phyloP scores from a whole-genome alignment of 768 basidiomycete genomes.

The Gautieria morchelliformis region DNA sequence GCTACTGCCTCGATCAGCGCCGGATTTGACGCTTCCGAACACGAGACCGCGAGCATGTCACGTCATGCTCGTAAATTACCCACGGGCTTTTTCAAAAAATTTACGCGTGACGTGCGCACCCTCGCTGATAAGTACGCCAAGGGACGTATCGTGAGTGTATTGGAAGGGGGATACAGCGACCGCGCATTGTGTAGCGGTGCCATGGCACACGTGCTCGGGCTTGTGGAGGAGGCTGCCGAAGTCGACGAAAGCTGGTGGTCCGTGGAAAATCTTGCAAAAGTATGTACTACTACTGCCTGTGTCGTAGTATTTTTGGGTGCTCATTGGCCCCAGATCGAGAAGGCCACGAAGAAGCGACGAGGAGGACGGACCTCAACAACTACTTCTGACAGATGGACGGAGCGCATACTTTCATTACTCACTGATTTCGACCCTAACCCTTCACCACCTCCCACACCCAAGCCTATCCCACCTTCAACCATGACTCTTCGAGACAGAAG shows the following conservation, averaged over 20 bases:
- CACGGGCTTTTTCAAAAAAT: constrained; percentile 73
- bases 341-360: constrained; percentile 50
- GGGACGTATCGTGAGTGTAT: constrained; percentile 74
- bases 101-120: constrained; percentile 57
- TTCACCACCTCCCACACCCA: constrained; percentile 12
- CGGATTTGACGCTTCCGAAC: constrained; percentile 92
- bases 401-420: constrained; percentile 43
- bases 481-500: constrained; percentile 42
- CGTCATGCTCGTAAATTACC: constrained; percentile 88
- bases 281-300: constrained; percentile 22
- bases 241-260: constrained; percentile 52
- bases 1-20: constrained; percentile 42
- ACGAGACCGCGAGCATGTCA: constrained; percentile 87
- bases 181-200: constrained; percentile 76
- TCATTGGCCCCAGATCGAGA: constrained; percentile 43
- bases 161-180: constrained; percentile 95
- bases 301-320: neutral
- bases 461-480: constrained; percentile 26
- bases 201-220: constrained; percentile 70
- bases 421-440: constrained; percentile 29
- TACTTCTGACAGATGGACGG: constrained; percentile 45
- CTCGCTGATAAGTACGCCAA: constrained; percentile 57
- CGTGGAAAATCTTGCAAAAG: constrained; percentile 48
- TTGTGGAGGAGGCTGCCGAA: constrained; percentile 22
- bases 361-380: constrained; percentile 31